Conservation (phyloP, 495 filamentous ascomycete genomes). For the Penicillium simplicissimum region DNA sequence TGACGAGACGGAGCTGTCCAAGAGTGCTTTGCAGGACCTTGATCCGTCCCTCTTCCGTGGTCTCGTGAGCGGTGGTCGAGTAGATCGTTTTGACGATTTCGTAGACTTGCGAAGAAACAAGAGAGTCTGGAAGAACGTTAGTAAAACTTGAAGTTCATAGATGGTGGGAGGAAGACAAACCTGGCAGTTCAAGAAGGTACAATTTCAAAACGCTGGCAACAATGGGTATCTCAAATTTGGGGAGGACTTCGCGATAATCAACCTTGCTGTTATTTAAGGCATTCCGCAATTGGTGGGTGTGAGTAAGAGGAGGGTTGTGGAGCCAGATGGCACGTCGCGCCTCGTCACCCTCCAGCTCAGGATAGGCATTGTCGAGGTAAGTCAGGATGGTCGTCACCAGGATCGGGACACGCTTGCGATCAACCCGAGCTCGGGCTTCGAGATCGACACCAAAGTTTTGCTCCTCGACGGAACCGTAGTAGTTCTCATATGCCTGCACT, state of each 20-base stretch:
- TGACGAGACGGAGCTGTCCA: conserved; percentile 90
- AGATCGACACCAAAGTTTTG: conserved; percentile 98
- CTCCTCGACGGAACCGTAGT: conserved; percentile 96
- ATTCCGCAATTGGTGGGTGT: conserved; percentile 81
- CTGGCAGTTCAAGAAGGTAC: conserved; percentile 93
- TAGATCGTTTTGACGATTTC: conserved; percentile 99
- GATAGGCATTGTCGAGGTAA: conserved; percentile 93
- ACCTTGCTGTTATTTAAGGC: conserved; percentile 86
- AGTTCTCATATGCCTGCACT: conserved; percentile 96
- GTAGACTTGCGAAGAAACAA: conserved; percentile 97
- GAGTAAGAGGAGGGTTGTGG: conserved; percentile 80
- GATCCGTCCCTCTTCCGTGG: conserved; percentile 71
- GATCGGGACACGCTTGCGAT: conserved; percentile 91
- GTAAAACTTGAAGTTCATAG: conserved; percentile 6
- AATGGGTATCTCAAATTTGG: conserved; percentile 87
- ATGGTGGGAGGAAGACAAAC: conserved; percentile 48
- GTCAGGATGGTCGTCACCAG: conserved; percentile 91
- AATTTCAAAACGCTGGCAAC: conserved; percentile 92
- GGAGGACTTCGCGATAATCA: conserved; percentile 71
- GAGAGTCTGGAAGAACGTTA: conserved; percentile 65
- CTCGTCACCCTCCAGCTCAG: conserved; percentile 96
- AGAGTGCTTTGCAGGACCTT: conserved; percentile 95
- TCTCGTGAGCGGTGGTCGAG: conserved; percentile 69
- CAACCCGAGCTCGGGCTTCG: conserved; percentile 87
- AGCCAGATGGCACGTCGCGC: conserved; percentile 92